phyloP scores from a whole-genome alignment of 202 grass and related monocot species.

The Hordeum pubiflorum region DNA sequence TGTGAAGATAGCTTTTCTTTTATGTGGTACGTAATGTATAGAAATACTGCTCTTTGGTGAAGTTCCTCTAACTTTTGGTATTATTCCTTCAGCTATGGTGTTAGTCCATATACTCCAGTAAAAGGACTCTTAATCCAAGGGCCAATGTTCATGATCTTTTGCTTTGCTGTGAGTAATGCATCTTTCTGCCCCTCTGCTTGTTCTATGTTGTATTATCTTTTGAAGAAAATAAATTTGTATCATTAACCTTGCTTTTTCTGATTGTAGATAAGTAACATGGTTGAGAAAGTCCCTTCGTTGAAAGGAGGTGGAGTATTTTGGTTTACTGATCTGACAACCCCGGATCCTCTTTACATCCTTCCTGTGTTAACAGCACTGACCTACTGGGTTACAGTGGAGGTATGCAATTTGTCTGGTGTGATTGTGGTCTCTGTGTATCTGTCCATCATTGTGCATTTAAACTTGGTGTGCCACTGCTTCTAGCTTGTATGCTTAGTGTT shows the following conservation, averaged over 20 bases:
- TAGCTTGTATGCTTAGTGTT: constrained; percentile 9
- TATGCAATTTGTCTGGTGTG: constrained; percentile 21
- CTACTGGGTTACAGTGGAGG: constrained; percentile 52
- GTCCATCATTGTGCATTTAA: constrained; percentile 5
- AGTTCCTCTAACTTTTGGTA: constrained; percentile 19
- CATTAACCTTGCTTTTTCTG: constrained; percentile 19
- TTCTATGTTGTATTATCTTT: neutral
- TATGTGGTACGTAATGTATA: constrained; percentile 17
- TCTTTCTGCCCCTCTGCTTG: constrained; percentile 1
- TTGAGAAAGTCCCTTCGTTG: constrained; percentile 65
- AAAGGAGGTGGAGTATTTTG: constrained; percentile 66
- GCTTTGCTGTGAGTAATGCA: constrained; percentile 66
- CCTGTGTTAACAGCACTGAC: constrained; percentile 49
- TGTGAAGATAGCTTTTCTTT: neutral
- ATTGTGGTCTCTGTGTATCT: neutral
- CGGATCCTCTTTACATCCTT: constrained; percentile 50
- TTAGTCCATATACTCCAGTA: constrained; percentile 65
- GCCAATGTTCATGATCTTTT: constrained; percentile 88
- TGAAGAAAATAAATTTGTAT: neutral
- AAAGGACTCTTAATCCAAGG: constrained; percentile 68
- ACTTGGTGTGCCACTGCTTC: neutral
- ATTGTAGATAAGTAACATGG: constrained; percentile 65
- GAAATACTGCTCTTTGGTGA: constrained; percentile 2
- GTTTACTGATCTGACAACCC: constrained; percentile 73
- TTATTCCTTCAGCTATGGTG: constrained; percentile 53